A percentile compares a stretch with the other conserved stretches of the same genome.
Conservation (phyloP, 805 yeast genomes). For the Tetrapisispora arboricola region DNA sequence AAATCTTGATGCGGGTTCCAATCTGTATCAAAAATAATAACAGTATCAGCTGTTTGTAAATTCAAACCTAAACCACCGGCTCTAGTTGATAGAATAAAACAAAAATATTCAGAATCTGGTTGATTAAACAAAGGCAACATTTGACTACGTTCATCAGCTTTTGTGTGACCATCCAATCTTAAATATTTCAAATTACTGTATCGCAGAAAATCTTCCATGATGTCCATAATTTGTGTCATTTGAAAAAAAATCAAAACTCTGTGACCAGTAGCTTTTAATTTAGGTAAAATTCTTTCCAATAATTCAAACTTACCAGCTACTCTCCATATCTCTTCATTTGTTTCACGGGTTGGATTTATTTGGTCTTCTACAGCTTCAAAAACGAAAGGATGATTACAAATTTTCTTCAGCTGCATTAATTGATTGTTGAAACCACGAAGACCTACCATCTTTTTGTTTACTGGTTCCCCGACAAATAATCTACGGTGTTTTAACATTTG, state of each 20-base stretch:
- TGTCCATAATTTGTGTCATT: conserved; percentile 86
- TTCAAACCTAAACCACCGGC: conserved; percentile 86
- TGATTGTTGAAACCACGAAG: conserved; percentile 71
- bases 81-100: conserved; percentile 71
- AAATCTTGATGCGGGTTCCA: conserved; percentile 91
- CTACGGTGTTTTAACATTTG: conserved; percentile 69
- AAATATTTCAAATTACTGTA: conserved; percentile 56
- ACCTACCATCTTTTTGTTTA: conserved; percentile 43
- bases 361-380: conserved; percentile 72
- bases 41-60: conserved; percentile 82
- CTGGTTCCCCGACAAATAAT: conserved; percentile 56
- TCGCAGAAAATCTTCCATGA: conserved; percentile 75
- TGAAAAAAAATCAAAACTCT: conserved; percentile 76
- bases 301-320: conserved; percentile 74
- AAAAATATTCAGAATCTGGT: conserved; percentile 65
- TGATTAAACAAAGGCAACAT: conserved; percentile 68
- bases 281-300: conserved; percentile 64
- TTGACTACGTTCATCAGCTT: conserved; percentile 72
- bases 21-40: conserved; percentile 76
- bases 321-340: conserved; percentile 64
- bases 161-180: conserved; percentile 75
- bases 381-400: conserved; percentile 82
- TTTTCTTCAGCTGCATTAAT: conserved; percentile 76
- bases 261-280: conserved; percentile 64
- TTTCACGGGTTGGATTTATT: conserved; percentile 50